Base-by-base conservation (phyloP, 345 rosid genomes). In the Linum tenue region DNA sequence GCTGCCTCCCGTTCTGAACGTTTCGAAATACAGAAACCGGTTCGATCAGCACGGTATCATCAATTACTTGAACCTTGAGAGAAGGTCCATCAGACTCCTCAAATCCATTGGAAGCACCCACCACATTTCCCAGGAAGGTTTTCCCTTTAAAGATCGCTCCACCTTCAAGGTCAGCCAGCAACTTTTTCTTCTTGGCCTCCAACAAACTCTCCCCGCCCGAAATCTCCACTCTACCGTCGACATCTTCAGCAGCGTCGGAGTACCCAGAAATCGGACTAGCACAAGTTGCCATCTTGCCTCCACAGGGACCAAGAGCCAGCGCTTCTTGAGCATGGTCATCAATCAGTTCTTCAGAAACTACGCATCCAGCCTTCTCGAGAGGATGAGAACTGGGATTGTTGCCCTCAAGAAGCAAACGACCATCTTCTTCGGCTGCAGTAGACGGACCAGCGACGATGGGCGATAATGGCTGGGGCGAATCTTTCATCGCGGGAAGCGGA, bases 151-250 rank as follows among this genome's bases (percentile, higher is more conserved):
- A 76, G 53, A 79, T 64, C 4, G 73, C 41, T n/a, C 84, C 89
- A 55, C 31, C 65, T 77, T 83, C 90, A 75, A 88, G 74, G 59
- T 80, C 89, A 55, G 74, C 72, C 81, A 85, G 73, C 61, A 80
- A 57, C 68, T 78, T 76, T 74, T 72, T 81, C 86, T 88, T 91
- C 72, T 83, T 87, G 8, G 77, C 80, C 56, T 89, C 89, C 80
- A 88, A 75, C 7, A 80, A 61, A 15, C 53, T 10, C 14, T 48
- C 53, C 14, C 9, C 72, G 22, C 3, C 51, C 58, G 3, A 5
- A 63, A 10, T 11, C 67, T 37, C 64, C 7, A 31, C 63, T 51
- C 63, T 64, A 59, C 60, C 76, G 59, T 70, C 65, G 64, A 17
- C 1, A 22, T 22, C 31, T 22, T 22, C 31, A 22, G 31, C 31